Evolutionary conservation across 1,139 yeast species (phyloP).

Genomic region (Saccharomyces hybrid): DNA sequence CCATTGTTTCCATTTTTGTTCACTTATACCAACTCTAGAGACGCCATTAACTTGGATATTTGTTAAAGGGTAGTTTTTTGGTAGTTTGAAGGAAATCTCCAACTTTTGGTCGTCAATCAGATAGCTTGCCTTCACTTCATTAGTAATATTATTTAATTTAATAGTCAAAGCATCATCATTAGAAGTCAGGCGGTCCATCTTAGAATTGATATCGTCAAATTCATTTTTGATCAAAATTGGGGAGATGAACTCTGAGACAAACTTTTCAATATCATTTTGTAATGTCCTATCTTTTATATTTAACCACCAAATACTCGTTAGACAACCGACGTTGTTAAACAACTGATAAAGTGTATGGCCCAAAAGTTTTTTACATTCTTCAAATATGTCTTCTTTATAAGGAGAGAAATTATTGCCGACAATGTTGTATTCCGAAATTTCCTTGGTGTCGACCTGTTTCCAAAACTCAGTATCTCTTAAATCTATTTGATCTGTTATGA

Average conservation of each 20-base stretch:
- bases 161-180: conserved; percentile 54
- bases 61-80: conserved; percentile 64
- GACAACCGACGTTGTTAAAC: conserved; percentile 56
- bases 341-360: conserved; percentile 52
- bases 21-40: conserved; percentile 80
- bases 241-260: conserved; percentile 55
- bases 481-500: conserved; percentile 41
- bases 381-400: conserved; percentile 21
- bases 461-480: conserved; percentile 33
- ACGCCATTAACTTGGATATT: conserved; percentile 73
- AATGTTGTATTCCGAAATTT: conserved; percentile 21
- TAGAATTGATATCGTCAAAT: conserved; percentile 44
- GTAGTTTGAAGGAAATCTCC: conserved; percentile 71
- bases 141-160: conserved; percentile 51
- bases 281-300: conserved; percentile 36
- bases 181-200: conserved; percentile 33
- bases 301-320: conserved; percentile 65
- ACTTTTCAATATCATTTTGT: conserved; percentile 52
- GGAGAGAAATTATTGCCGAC: conserved; percentile 20
- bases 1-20: conserved; percentile 95
- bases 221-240: conserved; percentile 56
- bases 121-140: conserved; percentile 68
- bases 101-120: conserved; percentile 82
- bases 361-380: conserved; percentile 39
- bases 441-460: conserved; percentile 25